phyloP scores from a whole-genome alignment of 257 asterid genomes.

The Solanum appendiculatum region DNA sequence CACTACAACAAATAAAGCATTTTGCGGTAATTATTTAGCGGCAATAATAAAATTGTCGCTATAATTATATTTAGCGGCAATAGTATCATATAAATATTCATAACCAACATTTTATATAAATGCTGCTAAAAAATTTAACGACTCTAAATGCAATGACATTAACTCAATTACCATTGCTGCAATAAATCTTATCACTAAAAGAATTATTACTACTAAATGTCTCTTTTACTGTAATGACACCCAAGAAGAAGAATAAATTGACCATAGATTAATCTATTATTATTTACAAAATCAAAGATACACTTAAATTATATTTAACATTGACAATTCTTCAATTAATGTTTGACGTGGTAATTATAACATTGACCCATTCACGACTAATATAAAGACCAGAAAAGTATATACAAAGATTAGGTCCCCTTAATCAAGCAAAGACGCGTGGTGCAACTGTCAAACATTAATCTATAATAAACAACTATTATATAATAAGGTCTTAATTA shows the following conservation, averaged over 20 bases:
- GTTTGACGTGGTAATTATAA: not conserved
- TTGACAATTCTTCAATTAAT: not conserved
- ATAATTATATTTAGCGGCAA: not conserved
- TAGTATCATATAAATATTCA: not conserved
- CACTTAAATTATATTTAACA: not conserved
- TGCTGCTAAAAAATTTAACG: fast-evolving
- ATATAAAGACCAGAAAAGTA: not conserved
- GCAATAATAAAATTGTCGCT: fast-evolving
- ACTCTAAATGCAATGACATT: not conserved
- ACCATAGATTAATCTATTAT: not conserved
- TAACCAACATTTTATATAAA: fast-evolving
- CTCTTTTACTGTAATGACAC: not conserved
- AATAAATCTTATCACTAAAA: too few relatives aligned
- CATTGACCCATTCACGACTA: not conserved
- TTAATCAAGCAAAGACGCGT: not conserved
- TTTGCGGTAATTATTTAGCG: not conserved
- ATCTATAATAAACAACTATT: not conserved
- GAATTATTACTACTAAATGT: not conserved
- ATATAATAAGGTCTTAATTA: not conserved
- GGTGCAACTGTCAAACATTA: not conserved
- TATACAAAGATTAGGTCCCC: not conserved
- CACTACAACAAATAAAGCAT: not conserved
- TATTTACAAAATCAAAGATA: not conserved
- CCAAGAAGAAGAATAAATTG: not conserved
- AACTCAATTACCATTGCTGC: too few relatives aligned